These are phyloP conservation scores for Luffa acutangula DNA, from an alignment of 306 rosid species.

Conservation along the genomic window DNA sequence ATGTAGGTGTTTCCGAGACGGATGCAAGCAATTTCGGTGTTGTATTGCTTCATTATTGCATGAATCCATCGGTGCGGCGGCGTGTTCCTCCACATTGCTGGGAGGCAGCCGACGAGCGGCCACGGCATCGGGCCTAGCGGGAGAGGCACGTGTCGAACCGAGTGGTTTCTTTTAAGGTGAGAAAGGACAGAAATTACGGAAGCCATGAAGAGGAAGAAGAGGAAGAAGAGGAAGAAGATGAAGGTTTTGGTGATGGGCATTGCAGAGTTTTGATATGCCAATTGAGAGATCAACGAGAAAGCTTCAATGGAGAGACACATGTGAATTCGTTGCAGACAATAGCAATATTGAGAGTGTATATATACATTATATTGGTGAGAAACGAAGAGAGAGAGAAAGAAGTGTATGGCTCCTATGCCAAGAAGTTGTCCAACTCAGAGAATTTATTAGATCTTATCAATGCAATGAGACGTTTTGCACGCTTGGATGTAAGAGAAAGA, in stretches of 20 bases:
- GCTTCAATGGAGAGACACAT: not conserved
- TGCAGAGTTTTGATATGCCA: not conserved
- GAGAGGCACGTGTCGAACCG: not conserved
- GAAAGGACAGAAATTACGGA: not conserved
- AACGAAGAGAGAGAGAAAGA: too few species aligned
- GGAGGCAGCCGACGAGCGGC: slow-evolving; percentile 17
- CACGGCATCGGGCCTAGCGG: slow-evolving; percentile 17
- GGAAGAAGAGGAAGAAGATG: not conserved
- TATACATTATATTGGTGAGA: too few species aligned
- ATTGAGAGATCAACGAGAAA: not conserved
- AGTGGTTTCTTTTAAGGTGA: not conserved
- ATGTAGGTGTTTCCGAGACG: slow-evolving; percentile 19
- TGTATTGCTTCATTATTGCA: not conserved
- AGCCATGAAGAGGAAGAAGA: not conserved
- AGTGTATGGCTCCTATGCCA: too few species aligned
- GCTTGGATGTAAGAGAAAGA: too few species aligned
- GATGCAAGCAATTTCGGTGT: slow-evolving; percentile 33
- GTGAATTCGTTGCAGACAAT: too few species aligned
- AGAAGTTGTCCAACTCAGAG: too few species aligned
- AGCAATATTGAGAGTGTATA: too few species aligned
- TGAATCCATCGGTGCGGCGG: not conserved
- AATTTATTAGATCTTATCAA: too few species aligned
- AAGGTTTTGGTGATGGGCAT: not conserved
- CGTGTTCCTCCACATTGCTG: not conserved
- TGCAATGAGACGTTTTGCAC: too few species aligned